Evolutionary conservation across 176 grass and related monocot species (phyloP).

Genomic region (Bromus sterilis): DNA sequence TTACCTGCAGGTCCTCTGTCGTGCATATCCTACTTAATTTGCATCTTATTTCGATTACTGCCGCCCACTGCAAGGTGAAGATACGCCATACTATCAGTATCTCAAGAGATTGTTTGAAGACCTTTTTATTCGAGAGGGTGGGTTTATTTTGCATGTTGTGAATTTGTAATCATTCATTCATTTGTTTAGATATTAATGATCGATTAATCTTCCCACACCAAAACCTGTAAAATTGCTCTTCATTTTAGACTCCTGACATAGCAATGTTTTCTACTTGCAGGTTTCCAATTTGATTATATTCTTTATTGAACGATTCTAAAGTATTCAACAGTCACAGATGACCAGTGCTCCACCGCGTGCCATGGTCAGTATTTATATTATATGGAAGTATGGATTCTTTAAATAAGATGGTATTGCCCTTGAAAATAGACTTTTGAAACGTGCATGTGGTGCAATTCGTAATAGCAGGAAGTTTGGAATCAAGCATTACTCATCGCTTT

Average conservation of each 20-base stretch:
- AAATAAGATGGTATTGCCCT: background rate
- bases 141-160: background rate
- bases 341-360: constrained; percentile 56
- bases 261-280: constrained; percentile 19
- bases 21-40: too few relatives aligned
- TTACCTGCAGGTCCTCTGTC: too few relatives aligned
- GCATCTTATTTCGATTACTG: constrained; percentile 77
- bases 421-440: background rate
- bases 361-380: constrained; percentile 45
- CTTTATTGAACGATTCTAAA: constrained; percentile 73
- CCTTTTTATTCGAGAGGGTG: constrained; percentile 73
- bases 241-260: background rate
- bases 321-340: constrained; percentile 83
- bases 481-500: background rate
- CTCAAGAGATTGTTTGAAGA: constrained; percentile 72
- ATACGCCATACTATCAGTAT: constrained; percentile 84
- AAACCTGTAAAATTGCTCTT: background rate
- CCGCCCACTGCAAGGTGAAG: constrained; percentile 78
- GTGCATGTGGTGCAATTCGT: background rate
- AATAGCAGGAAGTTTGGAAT: background rate
- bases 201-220: background rate
- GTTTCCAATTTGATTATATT: constrained; percentile 71
- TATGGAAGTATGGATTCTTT: background rate
- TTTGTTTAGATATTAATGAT: background rate
- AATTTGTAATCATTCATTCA: background rate